Evolutionary conservation across 441 rosid species (phyloP).

Genomic region (Syzygium malaccense): DNA sequence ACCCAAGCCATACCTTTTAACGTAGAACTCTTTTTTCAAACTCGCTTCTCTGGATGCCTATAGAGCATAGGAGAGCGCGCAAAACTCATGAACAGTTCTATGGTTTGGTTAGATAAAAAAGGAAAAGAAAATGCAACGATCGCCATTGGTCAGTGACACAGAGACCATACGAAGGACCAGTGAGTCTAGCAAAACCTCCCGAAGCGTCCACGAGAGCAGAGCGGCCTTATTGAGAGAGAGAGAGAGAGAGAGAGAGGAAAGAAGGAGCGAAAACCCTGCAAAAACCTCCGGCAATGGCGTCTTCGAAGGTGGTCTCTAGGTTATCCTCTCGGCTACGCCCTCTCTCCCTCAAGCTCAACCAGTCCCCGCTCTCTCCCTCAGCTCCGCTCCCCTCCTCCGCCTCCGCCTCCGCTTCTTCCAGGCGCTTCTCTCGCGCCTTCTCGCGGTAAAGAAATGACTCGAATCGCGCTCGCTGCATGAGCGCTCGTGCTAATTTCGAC

Average conservation of each 20-base stretch:
- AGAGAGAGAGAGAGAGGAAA: background rate
- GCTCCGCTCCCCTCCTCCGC: slow-evolving; percentile 19
- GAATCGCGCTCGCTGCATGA: background rate
- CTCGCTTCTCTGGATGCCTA: too few species aligned
- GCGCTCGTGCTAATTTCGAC: background rate
- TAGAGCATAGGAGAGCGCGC: too few species aligned
- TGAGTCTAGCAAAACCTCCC: background rate
- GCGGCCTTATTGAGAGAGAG: background rate
- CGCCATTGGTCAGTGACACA: background rate
- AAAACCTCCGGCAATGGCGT: slow-evolving; percentile 26
- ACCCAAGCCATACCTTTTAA: too few species aligned
- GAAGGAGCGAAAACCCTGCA: background rate
- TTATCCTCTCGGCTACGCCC: slow-evolving; percentile 36
- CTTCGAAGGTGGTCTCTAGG: slow-evolving; percentile 28
- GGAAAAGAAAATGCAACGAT: background rate
- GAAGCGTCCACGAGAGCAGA: background rate
- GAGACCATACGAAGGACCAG: background rate
- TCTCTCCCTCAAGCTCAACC: slow-evolving; percentile 22
- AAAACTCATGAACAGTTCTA: too few species aligned
- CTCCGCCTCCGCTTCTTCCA: slow-evolving; percentile 14
- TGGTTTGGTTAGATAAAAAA: background rate
- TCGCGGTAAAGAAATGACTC: slow-evolving; percentile 17
- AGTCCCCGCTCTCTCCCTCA: slow-evolving; percentile 6
- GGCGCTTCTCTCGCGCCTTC: slow-evolving; percentile 26
- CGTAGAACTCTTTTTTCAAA: too few species aligned